Evolutionary conservation across 2,329 filamentous ascomycete species (phyloP).

Genomic region (Paraconiothyrium sp.): DNA sequence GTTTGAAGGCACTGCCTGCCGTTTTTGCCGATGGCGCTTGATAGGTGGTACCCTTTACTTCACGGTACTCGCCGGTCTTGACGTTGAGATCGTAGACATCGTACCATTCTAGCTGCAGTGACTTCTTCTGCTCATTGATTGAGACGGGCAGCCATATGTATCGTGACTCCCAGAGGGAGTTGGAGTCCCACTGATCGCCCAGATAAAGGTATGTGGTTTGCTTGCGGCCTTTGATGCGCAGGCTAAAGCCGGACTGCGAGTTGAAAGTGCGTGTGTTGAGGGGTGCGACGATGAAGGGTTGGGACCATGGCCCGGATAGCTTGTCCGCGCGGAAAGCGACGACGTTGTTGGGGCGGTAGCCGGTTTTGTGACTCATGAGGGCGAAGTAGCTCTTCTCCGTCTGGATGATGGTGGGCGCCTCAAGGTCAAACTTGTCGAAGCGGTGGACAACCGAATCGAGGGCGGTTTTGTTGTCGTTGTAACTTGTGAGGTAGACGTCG

Average conservation of each 20-base stretch:
- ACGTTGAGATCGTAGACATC: conserved; percentile 67
- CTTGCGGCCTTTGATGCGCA: conserved; percentile 60
- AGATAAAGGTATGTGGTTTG: conserved; percentile 62
- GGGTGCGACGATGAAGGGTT: conserved; percentile 63
- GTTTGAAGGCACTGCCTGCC: conserved; percentile 60
- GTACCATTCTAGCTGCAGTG: conserved; percentile 61
- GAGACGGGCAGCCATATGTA: conserved; percentile 67
- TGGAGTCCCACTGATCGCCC: conserved; percentile 65
- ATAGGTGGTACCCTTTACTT: conserved; percentile 61
- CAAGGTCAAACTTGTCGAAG: conserved; percentile 68
- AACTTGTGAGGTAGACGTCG: conserved; percentile 66
- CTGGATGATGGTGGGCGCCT: conserved; percentile 68
- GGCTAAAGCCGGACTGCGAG: conserved; percentile 62
- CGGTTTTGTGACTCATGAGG: conserved; percentile 71
- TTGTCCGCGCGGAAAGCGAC: conserved; percentile 65
- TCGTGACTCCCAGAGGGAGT: conserved; percentile 65
- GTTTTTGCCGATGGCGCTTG: conserved; percentile 57
- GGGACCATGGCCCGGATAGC: conserved; percentile 63
- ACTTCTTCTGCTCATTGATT: conserved; percentile 63
- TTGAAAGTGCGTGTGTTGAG: conserved; percentile 63
- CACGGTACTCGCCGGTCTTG: conserved; percentile 59
- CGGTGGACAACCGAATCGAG: conserved; percentile 64
- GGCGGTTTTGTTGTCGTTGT: conserved; percentile 62
- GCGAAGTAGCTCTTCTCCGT: conserved; percentile 69
- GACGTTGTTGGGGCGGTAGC: conserved; percentile 70